A percentile compares a stretch with the other conserved stretches of the same genome.
Conservation (phyloP, 2,329 filamentous ascomycete genomes). For the Corniculantispora saksenae region DNA sequence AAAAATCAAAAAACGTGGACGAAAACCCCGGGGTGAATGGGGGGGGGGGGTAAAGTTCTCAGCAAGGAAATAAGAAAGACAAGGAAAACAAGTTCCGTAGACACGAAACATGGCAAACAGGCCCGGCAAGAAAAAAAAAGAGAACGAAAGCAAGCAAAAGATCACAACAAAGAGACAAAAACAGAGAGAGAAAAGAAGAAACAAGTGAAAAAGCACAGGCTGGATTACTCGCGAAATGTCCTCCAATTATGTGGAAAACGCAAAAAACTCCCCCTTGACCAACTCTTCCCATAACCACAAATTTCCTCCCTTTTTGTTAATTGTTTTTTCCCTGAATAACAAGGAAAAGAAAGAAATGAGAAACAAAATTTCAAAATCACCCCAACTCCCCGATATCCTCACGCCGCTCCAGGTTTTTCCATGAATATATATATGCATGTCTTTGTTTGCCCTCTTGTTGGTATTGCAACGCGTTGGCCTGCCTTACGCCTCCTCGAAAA, state of each 20-base stretch:
- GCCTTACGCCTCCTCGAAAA: constrained; percentile 61
- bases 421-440: neutral
- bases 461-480: neutral
- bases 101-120: too few species aligned
- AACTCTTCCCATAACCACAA: constrained; percentile 10
- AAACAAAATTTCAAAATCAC: neutral
- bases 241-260: neutral
- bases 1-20: neutral
- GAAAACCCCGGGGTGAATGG: too few species aligned
- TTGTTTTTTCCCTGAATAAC: too few species aligned
- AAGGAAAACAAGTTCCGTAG: too few species aligned
- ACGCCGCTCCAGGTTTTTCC: neutral
- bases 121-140: constrained; percentile 1
- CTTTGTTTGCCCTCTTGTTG: neutral
- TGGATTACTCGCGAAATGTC: neutral
- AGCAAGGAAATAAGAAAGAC: too few species aligned
- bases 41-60: too few species aligned
- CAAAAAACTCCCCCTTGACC: constrained; percentile 19
- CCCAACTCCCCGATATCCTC: neutral
- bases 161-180: neutral
- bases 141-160: too few species aligned
- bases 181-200: neutral
- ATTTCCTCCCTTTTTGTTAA: neutral
- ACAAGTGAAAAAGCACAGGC: constrained; percentile 14
- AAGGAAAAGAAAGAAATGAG: neutral